A percentile compares a stretch with the other conserved stretches of the same genome.
Evolutionary conservation across 106 monocot species (phyloP).

Genomic region (Ottelia alismoides): DNA sequence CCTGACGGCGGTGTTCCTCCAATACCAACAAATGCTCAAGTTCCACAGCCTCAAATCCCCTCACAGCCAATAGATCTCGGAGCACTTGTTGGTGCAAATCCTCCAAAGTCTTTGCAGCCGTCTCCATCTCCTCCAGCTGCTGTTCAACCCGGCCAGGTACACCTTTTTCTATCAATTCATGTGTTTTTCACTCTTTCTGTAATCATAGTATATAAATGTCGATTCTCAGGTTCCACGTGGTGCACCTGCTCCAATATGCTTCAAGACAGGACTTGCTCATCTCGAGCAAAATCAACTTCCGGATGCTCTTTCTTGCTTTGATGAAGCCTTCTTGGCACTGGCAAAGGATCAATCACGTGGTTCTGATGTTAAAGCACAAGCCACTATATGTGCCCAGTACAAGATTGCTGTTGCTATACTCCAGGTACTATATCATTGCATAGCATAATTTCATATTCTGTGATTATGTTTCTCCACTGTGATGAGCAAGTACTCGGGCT

Average conservation of each 20-base stretch:
- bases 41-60: constrained; percentile 18
- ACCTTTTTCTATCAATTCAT: neutral
- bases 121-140: constrained; percentile 44
- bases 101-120: constrained; percentile 11
- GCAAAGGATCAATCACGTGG: constrained; percentile 94
- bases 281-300: constrained; percentile 97
- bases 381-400: constrained; percentile 97
- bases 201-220: neutral
- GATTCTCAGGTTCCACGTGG: constrained; percentile 76
- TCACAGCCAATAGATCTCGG: constrained; percentile 88
- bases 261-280: constrained; percentile 80
- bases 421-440: too few species aligned
- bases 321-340: constrained; percentile 93
- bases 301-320: constrained; percentile 94
- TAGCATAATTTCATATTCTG: too few species aligned
- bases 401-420: constrained; percentile 90
- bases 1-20: constrained; percentile 79
- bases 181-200: neutral
- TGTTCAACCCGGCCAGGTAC: constrained; percentile 84
- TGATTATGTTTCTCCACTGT: too few species aligned
- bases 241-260: constrained; percentile 78
- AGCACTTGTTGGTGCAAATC: constrained; percentile 21
- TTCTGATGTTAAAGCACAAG: constrained; percentile 90
- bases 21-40: constrained; percentile 26
- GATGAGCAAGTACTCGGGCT: too few species aligned